phyloP scores from a whole-genome alignment of 768 basidiomycete genomes.

The Pisolithus albus region DNA sequence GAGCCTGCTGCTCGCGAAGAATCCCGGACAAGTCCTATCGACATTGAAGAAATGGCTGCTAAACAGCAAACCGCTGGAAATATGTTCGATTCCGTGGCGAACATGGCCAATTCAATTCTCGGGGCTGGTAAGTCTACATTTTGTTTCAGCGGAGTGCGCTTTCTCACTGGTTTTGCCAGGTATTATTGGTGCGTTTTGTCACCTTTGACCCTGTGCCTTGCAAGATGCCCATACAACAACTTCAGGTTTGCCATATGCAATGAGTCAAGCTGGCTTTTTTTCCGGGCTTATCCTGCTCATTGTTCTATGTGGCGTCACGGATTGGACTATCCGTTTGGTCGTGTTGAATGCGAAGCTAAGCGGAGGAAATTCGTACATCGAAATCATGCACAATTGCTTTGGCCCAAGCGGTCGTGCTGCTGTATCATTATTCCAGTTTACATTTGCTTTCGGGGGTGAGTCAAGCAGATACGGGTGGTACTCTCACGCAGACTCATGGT shows the following conservation, averaged over 20 bases:
- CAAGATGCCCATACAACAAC: slow-evolving; percentile 1
- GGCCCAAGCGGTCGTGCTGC: slow-evolving; percentile 87
- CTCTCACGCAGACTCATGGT: slow-evolving; percentile 1
- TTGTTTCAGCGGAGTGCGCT: slow-evolving; percentile 2
- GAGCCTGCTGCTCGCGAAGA: slow-evolving; percentile 27
- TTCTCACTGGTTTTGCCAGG: slow-evolving; percentile 34
- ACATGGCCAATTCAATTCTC: slow-evolving; percentile 95
- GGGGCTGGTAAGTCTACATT: slow-evolving; percentile 63
- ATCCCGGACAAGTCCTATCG: slow-evolving; percentile 16
- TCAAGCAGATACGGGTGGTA: not conserved
- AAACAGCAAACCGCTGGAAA: slow-evolving; percentile 66
- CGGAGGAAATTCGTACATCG: slow-evolving; percentile 87
- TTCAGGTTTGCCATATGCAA: slow-evolving; percentile 85
- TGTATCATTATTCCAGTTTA: slow-evolving; percentile 94
- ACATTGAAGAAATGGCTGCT: slow-evolving; percentile 68
- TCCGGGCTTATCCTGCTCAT: slow-evolving; percentile 79
- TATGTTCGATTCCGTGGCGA: slow-evolving; percentile 73
- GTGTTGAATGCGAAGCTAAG: slow-evolving; percentile 95
- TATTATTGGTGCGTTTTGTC: slow-evolving; percentile 53
- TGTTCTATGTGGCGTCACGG: slow-evolving; percentile 76
- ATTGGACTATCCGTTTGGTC: slow-evolving; percentile 97
- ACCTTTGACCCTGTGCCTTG: not conserved
- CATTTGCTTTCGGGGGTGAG: slow-evolving; percentile 93
- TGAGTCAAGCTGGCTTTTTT: slow-evolving; percentile 92
- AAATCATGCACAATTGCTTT: slow-evolving; percentile 91